Conservation (phyloP, 2,329 filamentous ascomycete genomes). For the Monilinia fructicola region DNA sequence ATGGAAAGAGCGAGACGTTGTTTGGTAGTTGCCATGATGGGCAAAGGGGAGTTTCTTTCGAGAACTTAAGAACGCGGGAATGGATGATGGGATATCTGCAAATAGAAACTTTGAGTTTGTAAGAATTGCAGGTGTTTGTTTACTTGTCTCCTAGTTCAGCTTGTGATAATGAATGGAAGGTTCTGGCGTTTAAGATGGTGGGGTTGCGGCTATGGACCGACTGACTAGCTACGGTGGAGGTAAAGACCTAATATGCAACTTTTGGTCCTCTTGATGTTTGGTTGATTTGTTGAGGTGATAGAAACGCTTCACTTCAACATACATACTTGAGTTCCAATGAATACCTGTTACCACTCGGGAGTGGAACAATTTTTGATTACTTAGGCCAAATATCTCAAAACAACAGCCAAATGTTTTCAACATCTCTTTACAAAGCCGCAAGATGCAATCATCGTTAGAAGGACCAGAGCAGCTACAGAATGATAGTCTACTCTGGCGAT, state of each 20-base stretch:
- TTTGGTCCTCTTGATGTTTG: neutral
- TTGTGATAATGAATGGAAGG: conserved; percentile 3
- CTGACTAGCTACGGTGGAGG: conserved; percentile 1
- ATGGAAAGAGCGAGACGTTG: conserved; percentile 96
- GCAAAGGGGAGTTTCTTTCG: neutral
- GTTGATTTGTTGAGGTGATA: too few species aligned
- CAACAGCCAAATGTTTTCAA: neutral
- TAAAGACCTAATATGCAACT: conserved; percentile 7
- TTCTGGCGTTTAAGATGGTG: conserved; percentile 11
- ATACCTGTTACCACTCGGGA: too few species aligned
- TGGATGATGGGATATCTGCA: neutral
- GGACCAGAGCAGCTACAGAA: neutral
- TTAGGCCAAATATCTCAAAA: too few species aligned
- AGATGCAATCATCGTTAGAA: neutral
- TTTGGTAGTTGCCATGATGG: conserved; percentile 41
- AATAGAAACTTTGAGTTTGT: neutral
- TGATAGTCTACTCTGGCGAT: neutral
- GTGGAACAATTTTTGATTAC: too few species aligned
- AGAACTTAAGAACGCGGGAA: neutral
- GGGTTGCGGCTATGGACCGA: neutral
- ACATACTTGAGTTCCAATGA: too few species aligned
- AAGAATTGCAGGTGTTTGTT: neutral
- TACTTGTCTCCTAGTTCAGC: neutral
- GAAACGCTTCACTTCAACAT: too few species aligned
- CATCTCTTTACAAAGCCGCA: neutral